These are phyloP conservation scores for Fonsecaea erecta DNA, from an alignment of 2,329 filamentous ascomycete genomes.

Conservation along the genomic window DNA sequence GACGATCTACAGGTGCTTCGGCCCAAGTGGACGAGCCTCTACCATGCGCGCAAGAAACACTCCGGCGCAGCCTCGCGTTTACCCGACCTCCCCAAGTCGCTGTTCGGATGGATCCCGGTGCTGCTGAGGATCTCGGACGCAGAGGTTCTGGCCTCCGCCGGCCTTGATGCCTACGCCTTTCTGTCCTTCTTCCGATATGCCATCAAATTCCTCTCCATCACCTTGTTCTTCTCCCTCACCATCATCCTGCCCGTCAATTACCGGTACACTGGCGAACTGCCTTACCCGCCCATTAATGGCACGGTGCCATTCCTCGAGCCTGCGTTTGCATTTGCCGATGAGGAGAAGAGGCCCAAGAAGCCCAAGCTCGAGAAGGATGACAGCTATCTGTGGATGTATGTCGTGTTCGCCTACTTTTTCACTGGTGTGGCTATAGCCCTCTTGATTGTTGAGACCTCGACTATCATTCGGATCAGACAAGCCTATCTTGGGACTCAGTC, in stretches of 20 bases:
- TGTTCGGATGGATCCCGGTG: constrained; percentile 91
- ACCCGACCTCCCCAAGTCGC: constrained; percentile 78
- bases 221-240: constrained; percentile 78
- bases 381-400: constrained; percentile 85
- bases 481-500: constrained; percentile 91
- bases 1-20: constrained; percentile 68
- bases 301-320: constrained; percentile 21
- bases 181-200: constrained; percentile 96
- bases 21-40: constrained; percentile 88
- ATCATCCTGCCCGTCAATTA: constrained; percentile 87
- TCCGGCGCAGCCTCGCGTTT: constrained; percentile 68
- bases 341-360: constrained; percentile 37
- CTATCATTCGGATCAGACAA: constrained; percentile 83
- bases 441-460: constrained; percentile 79
- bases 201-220: constrained; percentile 76
- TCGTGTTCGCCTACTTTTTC: constrained; percentile 94
- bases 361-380: constrained; percentile 43
- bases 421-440: constrained; percentile 80
- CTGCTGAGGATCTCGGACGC: constrained; percentile 85
- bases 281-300: constrained; percentile 38
- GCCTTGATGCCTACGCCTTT: constrained; percentile 95
- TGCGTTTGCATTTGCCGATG: constrained; percentile 38
- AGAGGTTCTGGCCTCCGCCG: constrained; percentile 85
- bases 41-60: constrained; percentile 83
- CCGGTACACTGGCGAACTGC: constrained; percentile 59